These are phyloP conservation scores for Psilocybe cubensis DNA, from an alignment of 768 basidiomycete genomes.

Conservation along the genomic window DNA sequence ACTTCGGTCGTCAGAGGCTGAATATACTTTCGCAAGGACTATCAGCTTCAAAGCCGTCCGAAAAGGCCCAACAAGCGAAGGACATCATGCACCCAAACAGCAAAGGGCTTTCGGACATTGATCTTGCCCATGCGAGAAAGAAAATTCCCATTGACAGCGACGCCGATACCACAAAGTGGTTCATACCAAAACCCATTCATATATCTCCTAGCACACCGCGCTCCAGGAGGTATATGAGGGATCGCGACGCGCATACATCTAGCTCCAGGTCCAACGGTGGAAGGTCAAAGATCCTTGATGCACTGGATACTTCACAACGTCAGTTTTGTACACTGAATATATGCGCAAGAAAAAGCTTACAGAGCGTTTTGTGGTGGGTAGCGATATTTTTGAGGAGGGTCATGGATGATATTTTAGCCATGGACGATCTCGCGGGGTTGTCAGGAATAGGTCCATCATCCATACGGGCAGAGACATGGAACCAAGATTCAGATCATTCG, in stretches of 20 bases:
- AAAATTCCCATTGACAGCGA: slow-evolving; percentile 4
- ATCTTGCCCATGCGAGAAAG: slow-evolving; percentile 32
- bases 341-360: slow-evolving; percentile 3
- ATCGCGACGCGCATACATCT: slow-evolving; percentile 23
- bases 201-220: slow-evolving; percentile 25
- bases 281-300: slow-evolving; percentile 42
- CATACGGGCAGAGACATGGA: background rate
- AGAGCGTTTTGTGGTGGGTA: slow-evolving; percentile 14
- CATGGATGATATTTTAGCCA: slow-evolving; percentile 43
- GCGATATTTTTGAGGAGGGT: slow-evolving; percentile 39
- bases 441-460: background rate
- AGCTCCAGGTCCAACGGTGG: slow-evolving; percentile 16
- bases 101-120: slow-evolving; percentile 22
- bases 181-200: slow-evolving; percentile 31
- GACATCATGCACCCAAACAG: background rate
- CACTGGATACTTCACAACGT: slow-evolving; percentile 49
- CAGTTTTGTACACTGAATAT: slow-evolving; percentile 22
- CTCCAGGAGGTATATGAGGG: slow-evolving; percentile 9
- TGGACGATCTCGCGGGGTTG: slow-evolving; percentile 49
- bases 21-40: slow-evolving; percentile 51
- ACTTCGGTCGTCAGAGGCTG: slow-evolving; percentile 65
- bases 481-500: background rate
- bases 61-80: background rate
- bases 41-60: slow-evolving; percentile 13
- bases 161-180: slow-evolving; percentile 1